Conservation (phyloP, 805 yeast species). For the Pichia occidentalis region DNA sequence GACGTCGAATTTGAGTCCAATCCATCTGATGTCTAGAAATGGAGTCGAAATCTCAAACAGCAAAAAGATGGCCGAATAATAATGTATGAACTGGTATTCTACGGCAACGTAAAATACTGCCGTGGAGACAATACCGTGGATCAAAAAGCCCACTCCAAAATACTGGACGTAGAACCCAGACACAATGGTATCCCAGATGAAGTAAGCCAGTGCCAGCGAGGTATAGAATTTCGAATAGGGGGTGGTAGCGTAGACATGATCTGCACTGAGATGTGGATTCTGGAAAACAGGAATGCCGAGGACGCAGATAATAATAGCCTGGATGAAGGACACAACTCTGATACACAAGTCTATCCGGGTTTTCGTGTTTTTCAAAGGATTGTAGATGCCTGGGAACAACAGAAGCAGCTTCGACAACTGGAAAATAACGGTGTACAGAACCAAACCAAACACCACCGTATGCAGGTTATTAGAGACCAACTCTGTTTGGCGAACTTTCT, state of each 20-base stretch:
- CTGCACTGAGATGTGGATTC: constrained; percentile 23
- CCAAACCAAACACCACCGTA: constrained; percentile 18
- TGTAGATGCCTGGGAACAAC: constrained; percentile 12
- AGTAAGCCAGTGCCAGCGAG: constrained; percentile 30
- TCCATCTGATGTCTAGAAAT: constrained; percentile 32
- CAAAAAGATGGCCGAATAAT: constrained; percentile 31
- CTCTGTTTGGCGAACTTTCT: constrained; percentile 3
- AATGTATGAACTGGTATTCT: constrained; percentile 25
- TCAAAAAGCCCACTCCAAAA: constrained; percentile 31
- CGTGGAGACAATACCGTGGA: constrained; percentile 33
- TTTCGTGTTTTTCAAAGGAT: constrained; percentile 15
- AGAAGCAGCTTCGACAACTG: constrained; percentile 15
- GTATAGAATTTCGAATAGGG: constrained; percentile 30
- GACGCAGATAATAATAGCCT: constrained; percentile 26
- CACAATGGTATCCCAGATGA: constrained; percentile 32
- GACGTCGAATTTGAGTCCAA: constrained; percentile 28
- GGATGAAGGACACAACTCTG: constrained; percentile 31
- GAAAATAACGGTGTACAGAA: constrained; percentile 17
- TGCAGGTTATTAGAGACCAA: constrained; percentile 17
- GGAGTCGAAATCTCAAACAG: constrained; percentile 34
- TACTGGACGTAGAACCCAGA: constrained; percentile 24
- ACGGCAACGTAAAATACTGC: constrained; percentile 26
- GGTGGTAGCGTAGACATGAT: constrained; percentile 29
- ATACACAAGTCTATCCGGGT: constrained; percentile 27
- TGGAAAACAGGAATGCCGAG: constrained; percentile 27